phyloP scores from a whole-genome alignment of 352 stramenopile species.

The Globisporangium ultimum region DNA sequence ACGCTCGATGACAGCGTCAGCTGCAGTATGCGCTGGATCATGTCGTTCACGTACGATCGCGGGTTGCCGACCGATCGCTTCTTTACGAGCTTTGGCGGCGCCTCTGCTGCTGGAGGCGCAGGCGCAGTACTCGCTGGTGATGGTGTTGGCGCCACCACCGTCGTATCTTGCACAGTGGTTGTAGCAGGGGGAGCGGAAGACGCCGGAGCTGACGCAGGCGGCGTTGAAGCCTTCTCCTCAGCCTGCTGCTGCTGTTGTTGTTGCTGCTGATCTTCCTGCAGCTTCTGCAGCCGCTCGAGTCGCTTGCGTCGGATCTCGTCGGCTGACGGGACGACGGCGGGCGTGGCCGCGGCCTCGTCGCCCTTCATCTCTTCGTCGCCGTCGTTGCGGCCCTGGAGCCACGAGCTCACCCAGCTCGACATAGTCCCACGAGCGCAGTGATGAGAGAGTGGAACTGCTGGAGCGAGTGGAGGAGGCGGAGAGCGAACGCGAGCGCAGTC shows the following conservation, averaged over 20 bases:
- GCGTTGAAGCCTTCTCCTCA: neutral
- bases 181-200: no score
- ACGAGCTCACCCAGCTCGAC: conserved; percentile 54
- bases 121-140: neutral
- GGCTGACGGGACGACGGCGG: conserved; percentile 23
- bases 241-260: conserved; percentile 17
- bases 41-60: conserved; percentile 70
- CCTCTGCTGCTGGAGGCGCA: neutral
- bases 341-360: conserved; percentile 12
- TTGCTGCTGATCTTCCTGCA: conserved; percentile 41
- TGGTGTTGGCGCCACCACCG: conserved; percentile 6
- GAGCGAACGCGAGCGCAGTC: neutral
- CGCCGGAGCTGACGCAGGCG: conserved; percentile 7
- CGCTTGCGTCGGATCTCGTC: conserved; percentile 46
- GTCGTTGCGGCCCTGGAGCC: conserved; percentile 46
- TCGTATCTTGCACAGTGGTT: neutral
- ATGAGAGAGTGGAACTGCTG: neutral
- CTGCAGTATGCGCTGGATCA: conserved; percentile 65
- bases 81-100: conserved; percentile 28
- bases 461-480: neutral
- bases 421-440: conserved; percentile 14
- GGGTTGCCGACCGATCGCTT: conserved; percentile 17
- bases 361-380: conserved; percentile 41
- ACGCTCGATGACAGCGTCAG: conserved; percentile 48
- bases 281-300: conserved; percentile 60